Evolutionary conservation across 2,329 filamentous ascomycete species (phyloP).

Genomic region (Penicillium glabrum): DNA sequence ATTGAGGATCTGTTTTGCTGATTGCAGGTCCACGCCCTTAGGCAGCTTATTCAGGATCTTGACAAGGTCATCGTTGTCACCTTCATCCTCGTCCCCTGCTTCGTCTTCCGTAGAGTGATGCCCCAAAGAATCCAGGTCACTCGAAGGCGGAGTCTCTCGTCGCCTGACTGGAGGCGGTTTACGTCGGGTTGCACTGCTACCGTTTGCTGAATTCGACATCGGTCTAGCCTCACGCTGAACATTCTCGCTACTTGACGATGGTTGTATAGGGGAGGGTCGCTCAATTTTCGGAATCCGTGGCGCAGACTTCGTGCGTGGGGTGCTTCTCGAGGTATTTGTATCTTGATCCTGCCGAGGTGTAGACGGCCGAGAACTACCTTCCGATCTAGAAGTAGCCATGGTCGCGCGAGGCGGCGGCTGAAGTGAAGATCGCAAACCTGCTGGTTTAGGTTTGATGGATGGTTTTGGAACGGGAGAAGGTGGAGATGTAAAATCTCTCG

Average conservation of each 20-base stretch:
- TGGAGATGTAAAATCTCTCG: constrained; percentile 20
- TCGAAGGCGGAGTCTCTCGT: constrained; percentile 48
- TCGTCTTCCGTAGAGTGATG: constrained; percentile 50
- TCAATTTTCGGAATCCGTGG: constrained; percentile 12
- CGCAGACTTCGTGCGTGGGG: constrained; percentile 21
- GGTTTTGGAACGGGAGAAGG: constrained; percentile 27
- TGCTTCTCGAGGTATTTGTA: constrained; percentile 11
- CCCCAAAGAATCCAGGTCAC: constrained; percentile 42
- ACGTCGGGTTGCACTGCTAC: constrained; percentile 19
- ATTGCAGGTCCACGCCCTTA: constrained; percentile 74
- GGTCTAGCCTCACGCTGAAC: constrained; percentile 24
- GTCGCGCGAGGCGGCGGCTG: constrained; percentile 16
- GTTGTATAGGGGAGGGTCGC: constrained; percentile 13
- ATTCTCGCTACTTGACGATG: constrained; percentile 38
- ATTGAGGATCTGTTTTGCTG: constrained; percentile 90
- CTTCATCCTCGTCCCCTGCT: constrained; percentile 47
- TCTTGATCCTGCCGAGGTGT: constrained; percentile 17
- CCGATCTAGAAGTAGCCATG: constrained; percentile 18
- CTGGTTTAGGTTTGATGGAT: constrained; percentile 41
- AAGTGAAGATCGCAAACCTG: constrained; percentile 28
- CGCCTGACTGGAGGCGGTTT: constrained; percentile 37
- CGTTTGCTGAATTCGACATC: constrained; percentile 25
- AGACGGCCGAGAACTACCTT: constrained; percentile 21
- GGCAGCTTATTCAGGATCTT: constrained; percentile 75
- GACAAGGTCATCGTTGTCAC: constrained; percentile 58